Conservation (phyloP, 768 basidiomycete genomes). For the Solioccasus polychromus region DNA sequence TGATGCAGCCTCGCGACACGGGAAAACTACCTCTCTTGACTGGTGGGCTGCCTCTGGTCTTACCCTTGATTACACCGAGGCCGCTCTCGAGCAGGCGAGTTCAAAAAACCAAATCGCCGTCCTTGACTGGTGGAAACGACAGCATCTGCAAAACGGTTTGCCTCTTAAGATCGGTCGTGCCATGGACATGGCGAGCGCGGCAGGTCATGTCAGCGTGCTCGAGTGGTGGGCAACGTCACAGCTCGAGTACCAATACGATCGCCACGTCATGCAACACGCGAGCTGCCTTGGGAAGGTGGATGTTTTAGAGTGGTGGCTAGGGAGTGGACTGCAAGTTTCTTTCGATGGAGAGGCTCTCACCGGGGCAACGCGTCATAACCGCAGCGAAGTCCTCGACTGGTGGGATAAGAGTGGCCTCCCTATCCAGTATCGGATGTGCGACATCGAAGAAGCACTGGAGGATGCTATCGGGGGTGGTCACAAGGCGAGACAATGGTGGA, state of each 20-base stretch:
- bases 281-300: slow-evolving; percentile 78
- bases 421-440: slow-evolving; percentile 86
- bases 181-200: slow-evolving; percentile 82
- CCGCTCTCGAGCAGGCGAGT: slow-evolving; percentile 76
- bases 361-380: slow-evolving; percentile 78
- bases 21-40: slow-evolving; percentile 69
- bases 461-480: slow-evolving; percentile 83
- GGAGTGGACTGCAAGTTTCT: slow-evolving; percentile 69
- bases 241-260: slow-evolving; percentile 76
- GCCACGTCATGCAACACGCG: slow-evolving; percentile 72
- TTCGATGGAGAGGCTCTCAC: slow-evolving; percentile 80
- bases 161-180: slow-evolving; percentile 79
- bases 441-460: slow-evolving; percentile 88
- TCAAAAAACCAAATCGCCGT: slow-evolving; percentile 73
- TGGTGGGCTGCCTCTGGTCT: slow-evolving; percentile 77
- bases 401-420: slow-evolving; percentile 79
- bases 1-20: slow-evolving; percentile 75
- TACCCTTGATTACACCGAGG: slow-evolving; percentile 72
- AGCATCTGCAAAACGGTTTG: slow-evolving; percentile 45
- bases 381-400: slow-evolving; percentile 83
- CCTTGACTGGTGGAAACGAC: slow-evolving; percentile 81
- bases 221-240: slow-evolving; percentile 86
- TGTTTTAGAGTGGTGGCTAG: slow-evolving; percentile 81
- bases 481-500: slow-evolving; percentile 78
- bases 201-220: slow-evolving; percentile 70